Base-by-base conservation (phyloP, 352 stramenopile species). In the Phytophthora pisi region DNA sequence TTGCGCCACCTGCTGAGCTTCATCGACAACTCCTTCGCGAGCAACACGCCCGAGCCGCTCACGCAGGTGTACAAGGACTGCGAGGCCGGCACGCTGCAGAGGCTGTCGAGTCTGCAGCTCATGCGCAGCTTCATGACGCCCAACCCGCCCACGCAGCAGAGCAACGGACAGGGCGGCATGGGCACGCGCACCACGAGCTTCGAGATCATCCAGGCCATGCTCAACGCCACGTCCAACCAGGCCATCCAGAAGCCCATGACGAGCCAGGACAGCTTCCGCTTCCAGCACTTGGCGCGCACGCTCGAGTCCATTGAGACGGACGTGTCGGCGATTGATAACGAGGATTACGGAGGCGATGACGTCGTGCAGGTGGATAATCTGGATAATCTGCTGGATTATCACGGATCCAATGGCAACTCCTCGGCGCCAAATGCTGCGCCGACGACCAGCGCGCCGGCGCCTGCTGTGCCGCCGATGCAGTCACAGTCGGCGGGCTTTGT, bases 211-310 rank as follows among this genome's bases (percentile, higher is more conserved):
- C 87, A 95, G 68, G 86, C 85, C 26, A 95, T 95, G 79, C 79
- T 95, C 28, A 95, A 93, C 54, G 85, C 87, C 15, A 93, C 81
- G 20, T 92, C 84, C 36, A 95, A 95, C 65, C 79, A 91, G 52
- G 85, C 81, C 16, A 93, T 95, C 58, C 87, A 95, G 54, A 93
- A 92, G 59, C 87, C 87, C 47, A 95, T 95, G 87, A 93, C 82
- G 16, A 93, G 84, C 58, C 87, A 95, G 51, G 87, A 95, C 57
- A 93, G 84, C 52, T 95, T 95, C 70, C 82, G 87, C 16, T 95
- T 95, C 64, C 87, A 95, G 68, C 86, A 92, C 64, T 55, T 95
- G 11, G 87, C 85, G 13, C 81, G 86, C 38, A 90, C 82, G 18
- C 70, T 95, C 5, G 87, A 95, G 55, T 83, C 85, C 2, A 93